phyloP scores from a whole-genome alignment of 1,284 basidiomycete species.

The Leccinum colubrinum region DNA sequence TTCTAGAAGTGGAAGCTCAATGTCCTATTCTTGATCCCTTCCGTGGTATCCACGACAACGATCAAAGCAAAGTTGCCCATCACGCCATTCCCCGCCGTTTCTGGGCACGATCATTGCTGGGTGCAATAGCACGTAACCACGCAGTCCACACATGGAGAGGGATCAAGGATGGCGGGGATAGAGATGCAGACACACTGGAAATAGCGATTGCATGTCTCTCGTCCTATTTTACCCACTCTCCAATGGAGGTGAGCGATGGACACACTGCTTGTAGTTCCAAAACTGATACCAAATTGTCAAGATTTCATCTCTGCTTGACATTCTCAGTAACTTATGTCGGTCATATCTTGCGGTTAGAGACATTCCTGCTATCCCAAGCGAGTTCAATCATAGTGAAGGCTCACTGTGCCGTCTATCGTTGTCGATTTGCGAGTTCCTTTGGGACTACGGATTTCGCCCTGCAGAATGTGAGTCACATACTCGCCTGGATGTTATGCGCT shows the following conservation, averaged over 20 bases:
- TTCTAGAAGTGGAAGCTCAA: conserved; percentile 38
- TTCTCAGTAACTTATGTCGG: conserved; percentile 42
- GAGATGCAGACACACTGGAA: conserved; percentile 40
- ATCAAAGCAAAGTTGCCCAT: conserved; percentile 17
- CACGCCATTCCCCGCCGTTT: conserved; percentile 48
- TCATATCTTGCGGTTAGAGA: conserved; percentile 32
- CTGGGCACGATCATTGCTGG: conserved; percentile 49
- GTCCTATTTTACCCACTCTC: conserved; percentile 50
- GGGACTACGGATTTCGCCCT: conserved; percentile 40
- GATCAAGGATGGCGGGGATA: conserved; percentile 19
- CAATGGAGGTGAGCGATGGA: conserved; percentile 38
- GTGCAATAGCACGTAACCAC: conserved; percentile 43
- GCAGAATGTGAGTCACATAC: conserved; percentile 33
- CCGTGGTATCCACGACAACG: conserved; percentile 13
- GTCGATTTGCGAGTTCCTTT: conserved; percentile 49
- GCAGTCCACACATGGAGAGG: conserved; percentile 44
- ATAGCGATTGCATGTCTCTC: conserved; percentile 51
- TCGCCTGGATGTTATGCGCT: neutral
- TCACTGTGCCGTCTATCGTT: conserved; percentile 31
- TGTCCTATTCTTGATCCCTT: conserved; percentile 37
- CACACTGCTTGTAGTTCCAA: neutral
- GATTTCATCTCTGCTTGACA: conserved; percentile 39
- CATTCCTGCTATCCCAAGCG: conserved; percentile 23
- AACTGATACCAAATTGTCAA: conserved; percentile 19
- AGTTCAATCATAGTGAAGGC: conserved; percentile 30